A percentile compares a stretch with the other conserved stretches of the same genome.
phyloP scores from a whole-genome alignment of 2,329 filamentous ascomycete species.

The Pseudogymnoascus sp. region DNA sequence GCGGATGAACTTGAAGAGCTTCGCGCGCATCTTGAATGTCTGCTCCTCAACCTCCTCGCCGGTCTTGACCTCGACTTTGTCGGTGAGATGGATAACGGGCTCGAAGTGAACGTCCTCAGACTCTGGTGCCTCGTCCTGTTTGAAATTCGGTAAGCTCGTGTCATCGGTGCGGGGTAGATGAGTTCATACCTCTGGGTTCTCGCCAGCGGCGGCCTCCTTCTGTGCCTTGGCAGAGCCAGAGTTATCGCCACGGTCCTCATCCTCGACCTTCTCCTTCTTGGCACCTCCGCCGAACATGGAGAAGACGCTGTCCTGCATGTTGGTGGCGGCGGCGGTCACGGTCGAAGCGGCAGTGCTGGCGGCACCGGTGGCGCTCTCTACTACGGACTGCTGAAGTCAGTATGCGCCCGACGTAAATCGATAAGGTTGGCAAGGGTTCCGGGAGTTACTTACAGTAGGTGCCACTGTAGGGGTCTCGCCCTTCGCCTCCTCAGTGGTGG shows the following conservation, averaged over 20 bases:
- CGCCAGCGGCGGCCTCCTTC: conserved; percentile 40
- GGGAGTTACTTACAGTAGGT: not conserved
- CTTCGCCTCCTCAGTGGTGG: conserved; percentile 31
- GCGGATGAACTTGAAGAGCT: conserved; percentile 96
- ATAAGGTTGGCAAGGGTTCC: not conserved
- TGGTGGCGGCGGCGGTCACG: conserved; percentile 31
- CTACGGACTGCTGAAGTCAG: conserved; percentile 15
- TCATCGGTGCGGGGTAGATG: conserved; percentile 11
- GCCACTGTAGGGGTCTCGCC: conserved; percentile 1
- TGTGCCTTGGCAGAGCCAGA: conserved; percentile 83
- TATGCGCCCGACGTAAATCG: not conserved
- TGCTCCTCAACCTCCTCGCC: conserved; percentile 98
- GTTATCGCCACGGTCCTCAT: conserved; percentile 74
- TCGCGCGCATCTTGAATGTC: conserved; percentile 98
- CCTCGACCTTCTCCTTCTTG: conserved; percentile 92
- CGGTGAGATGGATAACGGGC: conserved; percentile 89
- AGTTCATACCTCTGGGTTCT: conserved; percentile 27
- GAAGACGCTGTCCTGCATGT: conserved; percentile 65
- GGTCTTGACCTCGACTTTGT: conserved; percentile 95
- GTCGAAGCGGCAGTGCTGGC: conserved; percentile 31
- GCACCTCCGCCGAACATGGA: conserved; percentile 98
- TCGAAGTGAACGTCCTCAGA: conserved; percentile 95
- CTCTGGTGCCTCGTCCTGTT: conserved; percentile 66
- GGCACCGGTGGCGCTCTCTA: conserved; percentile 22
- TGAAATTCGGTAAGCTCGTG: conserved; percentile 14